phyloP scores from a whole-genome alignment of 345 rosid genomes.

The Ceriops zippeliana region DNA sequence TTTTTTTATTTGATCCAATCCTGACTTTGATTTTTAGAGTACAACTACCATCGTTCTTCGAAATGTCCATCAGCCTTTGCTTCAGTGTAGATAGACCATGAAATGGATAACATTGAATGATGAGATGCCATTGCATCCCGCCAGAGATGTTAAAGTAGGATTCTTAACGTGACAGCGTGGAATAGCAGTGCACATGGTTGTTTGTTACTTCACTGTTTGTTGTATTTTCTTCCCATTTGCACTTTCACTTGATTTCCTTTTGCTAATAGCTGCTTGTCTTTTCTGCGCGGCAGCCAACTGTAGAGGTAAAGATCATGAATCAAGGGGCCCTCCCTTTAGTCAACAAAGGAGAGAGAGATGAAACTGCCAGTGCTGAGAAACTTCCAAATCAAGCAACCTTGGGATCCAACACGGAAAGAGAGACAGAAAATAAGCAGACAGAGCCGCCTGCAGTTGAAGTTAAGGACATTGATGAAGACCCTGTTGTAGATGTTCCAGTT shows the following conservation, averaged over 20 bases:
- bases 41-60: too few relatives aligned
- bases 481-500: neutral
- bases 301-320: constrained; percentile 4
- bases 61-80: too few relatives aligned
- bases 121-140: neutral
- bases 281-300: constrained; percentile 8
- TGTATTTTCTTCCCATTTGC: neutral
- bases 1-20: too few relatives aligned
- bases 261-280: constrained; percentile 1
- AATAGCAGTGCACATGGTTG: neutral
- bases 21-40: too few relatives aligned
- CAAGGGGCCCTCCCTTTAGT: neutral
- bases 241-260: neutral
- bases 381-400: neutral
- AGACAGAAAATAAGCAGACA: neutral
- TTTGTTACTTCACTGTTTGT: neutral
- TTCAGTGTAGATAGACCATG: too few relatives aligned
- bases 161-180: neutral
- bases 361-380: neutral
- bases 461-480: constrained; percentile 2
- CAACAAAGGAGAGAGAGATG: constrained; percentile 1
- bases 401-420: neutral
- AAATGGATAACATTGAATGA: too few relatives aligned
- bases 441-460: constrained; percentile 7
- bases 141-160: neutral